Evolutionary conservation across 2,329 filamentous ascomycete species (phyloP), one percentile per base, ranked within the genome.

Genomic region (Plenodomus lindquistii): DNA sequence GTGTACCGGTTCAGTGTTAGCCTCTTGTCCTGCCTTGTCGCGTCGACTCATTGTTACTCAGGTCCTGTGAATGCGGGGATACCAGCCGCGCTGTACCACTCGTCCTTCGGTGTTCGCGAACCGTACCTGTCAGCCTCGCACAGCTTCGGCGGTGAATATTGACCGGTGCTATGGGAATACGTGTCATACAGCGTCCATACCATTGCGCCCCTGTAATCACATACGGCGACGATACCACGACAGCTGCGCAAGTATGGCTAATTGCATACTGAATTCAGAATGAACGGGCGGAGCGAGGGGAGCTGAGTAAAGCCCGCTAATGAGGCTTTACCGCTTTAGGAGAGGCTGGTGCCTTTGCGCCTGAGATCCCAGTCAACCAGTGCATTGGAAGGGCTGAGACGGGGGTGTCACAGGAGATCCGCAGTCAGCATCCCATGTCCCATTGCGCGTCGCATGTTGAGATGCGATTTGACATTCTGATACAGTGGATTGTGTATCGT

Each of bases 131-230:
- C 45, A 55, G 48, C 49, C 50, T 59, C 46, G 54, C 45, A 54
- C 52, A 54, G 41, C 43, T 45, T 15, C 51, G 52, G 60, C 60
- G 60, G 59, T 63, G 55, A 59, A 46, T 10, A 43, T 15, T 34
- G 22, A 44, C 24, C 17, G 43, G 40, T 17, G 34, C 15, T 7
- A 27, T 46, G 57, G 57, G 41, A 35, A 10, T 24, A 36, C 31
- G 38, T 52, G 55, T 50, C 44, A 54, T 44, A 44, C 46, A 44
- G 40, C 52, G 51, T 39, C 40, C 20, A 39, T 41, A 39, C 37
- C 34, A n/a, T 34, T 55, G 52, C 47, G 46, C 42, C 35, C 40
- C 47, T 50, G 40, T 39, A 40, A 53, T 46, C 43, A 31, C 46
- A 44, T 45, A 27, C 43, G 47, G 43, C 39, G 55, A 55, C 49